These are phyloP conservation scores for Cadophora sp. DNA, from an alignment of 2,329 filamentous ascomycete genomes.

Conservation along the genomic window DNA sequence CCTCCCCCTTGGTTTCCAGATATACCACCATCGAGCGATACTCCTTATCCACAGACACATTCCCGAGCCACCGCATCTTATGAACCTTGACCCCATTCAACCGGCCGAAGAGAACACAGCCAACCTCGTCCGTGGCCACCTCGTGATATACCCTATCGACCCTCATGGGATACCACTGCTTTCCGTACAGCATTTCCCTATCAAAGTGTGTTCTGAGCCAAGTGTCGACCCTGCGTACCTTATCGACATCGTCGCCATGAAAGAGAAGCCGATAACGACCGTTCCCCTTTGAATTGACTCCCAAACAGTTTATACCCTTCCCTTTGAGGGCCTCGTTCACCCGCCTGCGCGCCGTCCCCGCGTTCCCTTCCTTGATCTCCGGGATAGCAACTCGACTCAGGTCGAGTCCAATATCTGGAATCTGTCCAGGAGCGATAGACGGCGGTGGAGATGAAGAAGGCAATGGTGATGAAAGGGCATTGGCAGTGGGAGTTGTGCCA, in stretches of 20 bases:
- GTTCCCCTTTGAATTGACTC: slow-evolving; percentile 14
- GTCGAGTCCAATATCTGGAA: neutral
- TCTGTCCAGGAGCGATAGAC: neutral
- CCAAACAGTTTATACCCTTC: slow-evolving; percentile 13
- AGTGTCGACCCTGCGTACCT: slow-evolving; percentile 21
- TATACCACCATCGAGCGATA: slow-evolving; percentile 25
- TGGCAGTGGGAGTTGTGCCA: neutral
- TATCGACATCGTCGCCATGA: slow-evolving; percentile 19
- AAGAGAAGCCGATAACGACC: slow-evolving; percentile 22
- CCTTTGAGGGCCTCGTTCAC: slow-evolving; percentile 9
- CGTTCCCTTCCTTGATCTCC: slow-evolving; percentile 11
- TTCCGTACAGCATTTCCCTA: slow-evolving; percentile 23
- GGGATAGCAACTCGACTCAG: neutral
- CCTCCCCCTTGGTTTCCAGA: slow-evolving; percentile 5
- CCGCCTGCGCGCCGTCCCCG: slow-evolving; percentile 12
- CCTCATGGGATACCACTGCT: slow-evolving; percentile 25
- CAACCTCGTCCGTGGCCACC: slow-evolving; percentile 20
- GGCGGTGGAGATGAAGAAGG: neutral
- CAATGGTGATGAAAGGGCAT: neutral
- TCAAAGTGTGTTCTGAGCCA: slow-evolving; percentile 24
- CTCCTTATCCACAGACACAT: slow-evolving; percentile 24
- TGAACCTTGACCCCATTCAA: slow-evolving; percentile 24
- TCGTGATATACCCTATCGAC: slow-evolving; percentile 25
- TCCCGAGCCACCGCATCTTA: slow-evolving; percentile 24
- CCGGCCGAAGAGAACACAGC: slow-evolving; percentile 13